These are phyloP conservation scores for Fusarium floridanum DNA, from an alignment of 2,329 filamentous ascomycete species.

Conservation along the genomic window DNA sequence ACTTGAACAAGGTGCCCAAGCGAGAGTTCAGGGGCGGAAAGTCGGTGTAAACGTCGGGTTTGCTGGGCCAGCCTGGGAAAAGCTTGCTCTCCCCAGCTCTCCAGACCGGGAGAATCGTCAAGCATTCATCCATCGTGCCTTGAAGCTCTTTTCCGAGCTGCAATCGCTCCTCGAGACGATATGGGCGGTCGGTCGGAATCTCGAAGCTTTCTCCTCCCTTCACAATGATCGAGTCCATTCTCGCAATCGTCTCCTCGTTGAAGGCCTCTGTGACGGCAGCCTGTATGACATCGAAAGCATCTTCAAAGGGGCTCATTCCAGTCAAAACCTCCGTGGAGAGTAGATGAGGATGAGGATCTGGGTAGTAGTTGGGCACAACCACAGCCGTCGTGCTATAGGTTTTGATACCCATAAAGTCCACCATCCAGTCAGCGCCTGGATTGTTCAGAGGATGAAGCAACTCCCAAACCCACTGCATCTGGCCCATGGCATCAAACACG, in stretches of 20 bases:
- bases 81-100: not conserved
- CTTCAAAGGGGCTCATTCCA: not conserved
- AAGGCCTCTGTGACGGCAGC: slow-evolving; percentile 18
- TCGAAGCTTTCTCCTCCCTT: not conserved
- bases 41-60: not conserved
- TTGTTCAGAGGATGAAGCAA: slow-evolving; percentile 34
- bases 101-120: not conserved
- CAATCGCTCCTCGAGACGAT: not conserved
- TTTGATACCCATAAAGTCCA: slow-evolving; percentile 14
- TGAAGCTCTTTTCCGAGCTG: not conserved
- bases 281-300: not conserved
- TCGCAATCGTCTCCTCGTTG: not conserved
- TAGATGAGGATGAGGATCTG: slow-evolving; percentile 20
- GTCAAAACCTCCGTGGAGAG: not conserved
- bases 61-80: not conserved
- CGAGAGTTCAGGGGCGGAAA: not conserved
- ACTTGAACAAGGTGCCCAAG: not conserved
- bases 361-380: slow-evolving; percentile 38
- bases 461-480: slow-evolving; percentile 30
- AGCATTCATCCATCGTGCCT: not conserved
- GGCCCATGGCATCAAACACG: slow-evolving; percentile 32
- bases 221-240: slow-evolving; percentile 12
- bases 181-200: not conserved
- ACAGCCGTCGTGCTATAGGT: slow-evolving; percentile 8
- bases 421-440: slow-evolving; percentile 27